Evolutionary conservation across 2,329 filamentous ascomycete species (phyloP).

Genomic region (Mariannaea sp.): DNA sequence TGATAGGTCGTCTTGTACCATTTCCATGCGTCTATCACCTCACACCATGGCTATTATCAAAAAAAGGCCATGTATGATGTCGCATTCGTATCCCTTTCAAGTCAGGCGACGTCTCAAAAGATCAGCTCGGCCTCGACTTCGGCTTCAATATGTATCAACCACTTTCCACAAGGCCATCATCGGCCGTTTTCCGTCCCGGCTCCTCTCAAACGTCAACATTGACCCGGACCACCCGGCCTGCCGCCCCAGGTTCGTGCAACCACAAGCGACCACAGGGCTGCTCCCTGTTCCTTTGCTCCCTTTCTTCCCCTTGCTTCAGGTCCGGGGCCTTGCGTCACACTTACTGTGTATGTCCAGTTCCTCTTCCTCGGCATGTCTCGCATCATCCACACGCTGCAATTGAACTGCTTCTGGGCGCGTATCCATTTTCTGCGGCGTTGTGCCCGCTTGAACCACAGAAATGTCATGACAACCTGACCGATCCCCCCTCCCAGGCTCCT

Average conservation of each 20-base stretch:
- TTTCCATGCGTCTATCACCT: neutral
- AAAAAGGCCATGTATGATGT: conserved; percentile 13
- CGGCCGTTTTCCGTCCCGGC: conserved; percentile 1
- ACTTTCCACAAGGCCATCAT: neutral
- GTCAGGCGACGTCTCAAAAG: conserved; percentile 13
- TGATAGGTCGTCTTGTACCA: conserved; percentile 7
- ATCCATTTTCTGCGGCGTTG: conserved; percentile 23
- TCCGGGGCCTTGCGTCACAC: conserved; percentile 7
- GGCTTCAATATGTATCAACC: conserved; percentile 1
- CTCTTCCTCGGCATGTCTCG: conserved; percentile 29
- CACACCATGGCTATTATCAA: neutral
- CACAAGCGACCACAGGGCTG: conserved; percentile 7
- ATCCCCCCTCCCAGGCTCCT: neutral
- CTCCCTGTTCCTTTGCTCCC: conserved; percentile 3
- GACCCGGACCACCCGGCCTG: neutral
- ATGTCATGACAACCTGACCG: neutral
- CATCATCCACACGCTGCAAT: conserved; percentile 25
- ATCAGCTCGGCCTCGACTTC: conserved; percentile 3
- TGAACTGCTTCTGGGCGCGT: conserved; percentile 14
- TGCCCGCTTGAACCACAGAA: neutral
- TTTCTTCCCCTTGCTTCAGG: neutral
- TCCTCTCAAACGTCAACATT: neutral
- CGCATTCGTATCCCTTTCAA: conserved; percentile 13
- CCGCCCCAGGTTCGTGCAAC: neutral
- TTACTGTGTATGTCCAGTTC: conserved; percentile 11